phyloP scores from a whole-genome alignment of 139 green algal genomes.

The Desmodesmus armatus region DNA sequence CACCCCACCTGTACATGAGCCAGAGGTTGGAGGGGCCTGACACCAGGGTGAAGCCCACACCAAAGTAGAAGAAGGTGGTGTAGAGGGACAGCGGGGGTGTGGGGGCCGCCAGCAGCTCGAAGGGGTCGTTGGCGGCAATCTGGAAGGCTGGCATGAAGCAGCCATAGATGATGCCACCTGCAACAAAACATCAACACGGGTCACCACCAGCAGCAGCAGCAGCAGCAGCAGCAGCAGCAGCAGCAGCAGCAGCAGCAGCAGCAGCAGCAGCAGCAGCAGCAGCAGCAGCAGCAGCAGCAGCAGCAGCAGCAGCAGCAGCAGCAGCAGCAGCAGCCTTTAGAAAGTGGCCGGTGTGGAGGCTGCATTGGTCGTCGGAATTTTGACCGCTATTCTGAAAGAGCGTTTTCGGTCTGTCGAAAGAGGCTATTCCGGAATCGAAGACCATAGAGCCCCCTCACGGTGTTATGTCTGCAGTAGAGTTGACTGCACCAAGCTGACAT shows the following conservation, averaged over 20 bases:
- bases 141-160: conserved; percentile 63
- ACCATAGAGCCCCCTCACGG: too few species aligned
- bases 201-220: background rate
- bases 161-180: conserved; percentile 47
- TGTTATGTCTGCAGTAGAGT: too few species aligned
- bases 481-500: too few species aligned
- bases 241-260: background rate
- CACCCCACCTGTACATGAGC: conserved; percentile 53
- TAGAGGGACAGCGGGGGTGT: conserved; percentile 49
- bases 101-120: conserved; percentile 38
- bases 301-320: too few species aligned
- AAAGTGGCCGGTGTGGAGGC: too few species aligned
- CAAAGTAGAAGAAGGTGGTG: conserved; percentile 62
- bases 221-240: conserved; percentile 3
- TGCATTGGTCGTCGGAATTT: too few species aligned
- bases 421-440: too few species aligned
- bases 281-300: background rate
- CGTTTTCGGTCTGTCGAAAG: too few species aligned
- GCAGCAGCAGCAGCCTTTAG: too few species aligned
- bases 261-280: background rate
- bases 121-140: conserved; percentile 52
- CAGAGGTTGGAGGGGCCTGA: conserved; percentile 40
- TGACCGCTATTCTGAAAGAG: too few species aligned
- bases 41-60: conserved; percentile 28
- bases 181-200: too few species aligned